Evolutionary conservation across 2,329 filamentous ascomycete genomes (phyloP).

Genomic region (Dothideomycetidae sp.): DNA sequence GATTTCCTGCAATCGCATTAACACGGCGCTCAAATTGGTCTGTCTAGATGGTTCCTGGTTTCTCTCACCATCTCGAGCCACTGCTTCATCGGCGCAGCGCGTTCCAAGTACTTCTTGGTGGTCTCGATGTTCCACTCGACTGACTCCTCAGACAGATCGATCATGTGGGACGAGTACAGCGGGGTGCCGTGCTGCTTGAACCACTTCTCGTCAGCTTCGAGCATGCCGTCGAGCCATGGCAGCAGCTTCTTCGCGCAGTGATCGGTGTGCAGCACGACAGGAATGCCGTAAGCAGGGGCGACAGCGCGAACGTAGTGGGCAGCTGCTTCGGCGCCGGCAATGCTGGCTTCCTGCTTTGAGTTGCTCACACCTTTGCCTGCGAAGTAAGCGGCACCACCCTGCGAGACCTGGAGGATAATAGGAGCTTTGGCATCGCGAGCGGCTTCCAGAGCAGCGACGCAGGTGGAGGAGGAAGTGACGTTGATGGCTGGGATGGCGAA

Average conservation of each 20-base stretch:
- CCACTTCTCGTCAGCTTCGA: constrained; percentile 85
- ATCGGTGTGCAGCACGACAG: constrained; percentile 90
- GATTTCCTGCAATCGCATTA: constrained; percentile 46
- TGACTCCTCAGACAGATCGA: constrained; percentile 85
- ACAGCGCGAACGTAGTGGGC: constrained; percentile 88
- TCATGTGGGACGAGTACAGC: constrained; percentile 92
- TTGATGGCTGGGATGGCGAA: constrained; percentile 68
- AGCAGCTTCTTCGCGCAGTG: constrained; percentile 99
- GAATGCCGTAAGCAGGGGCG: constrained; percentile 75
- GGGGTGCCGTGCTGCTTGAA: constrained; percentile 90
- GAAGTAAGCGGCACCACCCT: constrained; percentile 67
- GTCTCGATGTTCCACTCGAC: constrained; percentile 85
- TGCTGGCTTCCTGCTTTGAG: constrained; percentile 69
- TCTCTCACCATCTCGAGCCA: constrained; percentile 86
- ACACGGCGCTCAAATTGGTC: too few relatives aligned
- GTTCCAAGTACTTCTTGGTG: constrained; percentile 85
- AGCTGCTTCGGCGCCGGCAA: constrained; percentile 73
- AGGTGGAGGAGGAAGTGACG: constrained; percentile 83
- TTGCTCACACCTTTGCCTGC: constrained; percentile 59
- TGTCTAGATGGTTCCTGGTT: too few relatives aligned
- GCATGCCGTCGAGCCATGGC: constrained; percentile 91
- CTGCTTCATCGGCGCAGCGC: constrained; percentile 91
- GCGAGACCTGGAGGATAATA: constrained; percentile 68
- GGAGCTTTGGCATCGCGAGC: constrained; percentile 83
- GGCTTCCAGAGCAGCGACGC: constrained; percentile 80